Evolutionary conservation across 2,329 filamentous ascomycete species (phyloP).

Genomic region (Penicillium aurantiogriseum): DNA sequence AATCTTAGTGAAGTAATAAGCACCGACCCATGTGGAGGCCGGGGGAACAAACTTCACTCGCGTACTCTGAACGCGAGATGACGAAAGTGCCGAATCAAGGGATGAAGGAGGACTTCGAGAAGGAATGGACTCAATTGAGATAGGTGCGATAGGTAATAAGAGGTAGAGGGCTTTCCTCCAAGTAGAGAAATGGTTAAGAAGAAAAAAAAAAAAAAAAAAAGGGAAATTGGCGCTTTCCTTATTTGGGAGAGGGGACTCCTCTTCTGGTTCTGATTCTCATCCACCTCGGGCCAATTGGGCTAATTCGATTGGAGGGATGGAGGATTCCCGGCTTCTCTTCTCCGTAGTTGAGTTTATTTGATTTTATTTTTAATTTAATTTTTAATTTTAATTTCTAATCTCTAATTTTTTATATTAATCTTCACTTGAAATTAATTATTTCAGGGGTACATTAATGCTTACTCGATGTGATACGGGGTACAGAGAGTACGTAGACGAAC

Average conservation of each 20-base stretch:
- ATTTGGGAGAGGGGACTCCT: neutral
- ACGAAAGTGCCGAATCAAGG: constrained; percentile 11
- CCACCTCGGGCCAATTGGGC: neutral
- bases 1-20: constrained; percentile 10
- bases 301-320: neutral
- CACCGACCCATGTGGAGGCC: constrained; percentile 6
- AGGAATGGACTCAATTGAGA: neutral
- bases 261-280: neutral
- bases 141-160: neutral
- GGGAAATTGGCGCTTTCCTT: neutral
- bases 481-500: too few species aligned
- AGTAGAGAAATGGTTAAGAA: neutral
- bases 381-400: neutral
- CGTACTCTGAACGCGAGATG: constrained; percentile 3
- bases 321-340: neutral
- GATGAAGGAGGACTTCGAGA: neutral
- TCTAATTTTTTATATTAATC: neutral
- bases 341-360: neutral
- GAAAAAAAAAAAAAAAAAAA: neutral
- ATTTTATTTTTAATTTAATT: too few species aligned
- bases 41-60: neutral
- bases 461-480: too few species aligned
- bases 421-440: neutral
- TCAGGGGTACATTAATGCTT: neutral
- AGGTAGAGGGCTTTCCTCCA: neutral